phyloP scores from a whole-genome alignment of 2,329 filamentous ascomycete genomes.

The Aspergillus pseudoterreus region DNA sequence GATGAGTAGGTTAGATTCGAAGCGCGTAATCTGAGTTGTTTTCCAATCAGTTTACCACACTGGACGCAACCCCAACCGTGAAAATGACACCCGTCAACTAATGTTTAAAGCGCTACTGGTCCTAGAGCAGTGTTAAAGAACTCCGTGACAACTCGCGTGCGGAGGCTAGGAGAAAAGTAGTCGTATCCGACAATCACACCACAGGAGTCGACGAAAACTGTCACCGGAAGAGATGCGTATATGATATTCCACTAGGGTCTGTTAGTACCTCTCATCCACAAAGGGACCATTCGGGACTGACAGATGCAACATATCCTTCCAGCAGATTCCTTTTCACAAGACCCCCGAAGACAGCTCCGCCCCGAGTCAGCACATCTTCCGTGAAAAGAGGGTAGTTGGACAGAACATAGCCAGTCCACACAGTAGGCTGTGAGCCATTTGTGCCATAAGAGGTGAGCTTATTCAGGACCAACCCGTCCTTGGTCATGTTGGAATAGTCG shows the following conservation, averaged over 20 bases:
- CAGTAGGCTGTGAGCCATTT: constrained; percentile 11
- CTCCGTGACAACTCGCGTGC: not conserved
- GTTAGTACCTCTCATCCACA: constrained; percentile 1
- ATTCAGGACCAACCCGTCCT: constrained; percentile 36
- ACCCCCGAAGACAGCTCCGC: constrained; percentile 16
- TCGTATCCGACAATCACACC: constrained; percentile 36
- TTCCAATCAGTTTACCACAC: too few species aligned
- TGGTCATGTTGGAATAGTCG: constrained; percentile 34
- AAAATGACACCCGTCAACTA: not conserved
- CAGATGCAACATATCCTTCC: constrained; percentile 5
- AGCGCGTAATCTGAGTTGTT: not conserved
- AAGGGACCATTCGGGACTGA: constrained; percentile 3
- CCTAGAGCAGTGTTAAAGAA: not conserved
- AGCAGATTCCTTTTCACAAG: constrained; percentile 14
- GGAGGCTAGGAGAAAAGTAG: constrained; percentile 14
- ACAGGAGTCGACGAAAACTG: constrained; percentile 33
- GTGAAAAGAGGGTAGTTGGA: constrained; percentile 37
- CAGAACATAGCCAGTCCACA: constrained; percentile 36
- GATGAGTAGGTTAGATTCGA: not conserved
- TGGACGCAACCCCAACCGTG: too few species aligned
- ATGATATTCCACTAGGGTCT: constrained; percentile 34
- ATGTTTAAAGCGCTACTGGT: not conserved
- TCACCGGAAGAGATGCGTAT: constrained; percentile 35
- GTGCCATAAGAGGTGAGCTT: constrained; percentile 24
- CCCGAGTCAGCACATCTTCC: constrained; percentile 25